Evolutionary conservation across 257 asterid species (phyloP), one percentile per base, ranked within the genome.

Genomic region (Salvia hispanica): DNA sequence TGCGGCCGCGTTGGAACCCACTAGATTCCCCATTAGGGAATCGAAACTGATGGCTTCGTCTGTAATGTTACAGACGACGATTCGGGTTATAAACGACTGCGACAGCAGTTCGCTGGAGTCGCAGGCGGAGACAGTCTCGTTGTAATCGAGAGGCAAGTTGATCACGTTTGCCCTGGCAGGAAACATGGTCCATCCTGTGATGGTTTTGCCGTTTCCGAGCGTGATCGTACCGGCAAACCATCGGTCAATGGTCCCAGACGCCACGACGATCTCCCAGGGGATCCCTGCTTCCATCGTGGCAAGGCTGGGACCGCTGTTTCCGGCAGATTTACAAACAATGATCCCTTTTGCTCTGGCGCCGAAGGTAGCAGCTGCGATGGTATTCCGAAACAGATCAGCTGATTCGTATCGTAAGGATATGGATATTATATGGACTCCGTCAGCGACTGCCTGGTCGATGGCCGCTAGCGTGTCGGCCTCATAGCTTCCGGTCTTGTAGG

Each of bases 361-460:
- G 36, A 78, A 74, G 53, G 69, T 33, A 8, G 83, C 83, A 16
- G 66, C 56, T n/a, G 83, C 56, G 16, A 78, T 43, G 6, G 83
- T 69, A 16, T 50, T 74, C 61, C 62, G 77, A 4, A 39, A 78
- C 33, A 74, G 66, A 28, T 31, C 7, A 3, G 9, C 28, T 5
- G 2, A 3, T 70, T 55, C 31, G 31, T 25, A 25, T 25, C 31
- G 31, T 4, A 76, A 0, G 7, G 82, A 78, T 28, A 70, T 40
- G 0, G 84, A 80, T 0, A 80, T 7, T 40, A 80, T 55, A 21
- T 76, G 71, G 10, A 80, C 84, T 8, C 81, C 79, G 7, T 80
- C 84, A 0, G 81, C 84, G 4, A 80, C 81, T 0, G 85, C 84
- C 43, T 73, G 79, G 18, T 80, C 84, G 3, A 80, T 76, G 5